These are phyloP conservation scores for Lotmaria passim DNA, from an alignment of 208 protist species.

Conservation along the genomic window DNA sequence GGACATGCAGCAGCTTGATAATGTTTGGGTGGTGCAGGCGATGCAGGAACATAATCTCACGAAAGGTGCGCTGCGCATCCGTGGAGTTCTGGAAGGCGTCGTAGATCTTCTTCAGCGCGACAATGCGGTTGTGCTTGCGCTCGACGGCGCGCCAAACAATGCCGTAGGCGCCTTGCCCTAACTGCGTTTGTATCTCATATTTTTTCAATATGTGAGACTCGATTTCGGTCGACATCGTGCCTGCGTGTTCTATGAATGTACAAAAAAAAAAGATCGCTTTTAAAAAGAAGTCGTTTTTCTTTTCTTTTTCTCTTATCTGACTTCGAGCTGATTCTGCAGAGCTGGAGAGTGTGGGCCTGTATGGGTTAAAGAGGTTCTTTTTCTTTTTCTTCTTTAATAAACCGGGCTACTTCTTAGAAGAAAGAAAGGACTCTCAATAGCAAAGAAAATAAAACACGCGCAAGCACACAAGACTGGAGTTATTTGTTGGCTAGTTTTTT, in stretches of 20 bases:
- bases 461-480: too few relatives aligned
- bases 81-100: constrained; percentile 95
- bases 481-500: too few relatives aligned
- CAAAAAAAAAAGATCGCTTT: not conserved
- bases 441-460: too few relatives aligned
- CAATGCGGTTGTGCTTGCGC: constrained; percentile 85
- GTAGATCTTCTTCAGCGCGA: constrained; percentile 98
- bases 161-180: constrained; percentile 96
- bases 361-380: too few relatives aligned
- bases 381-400: too few relatives aligned
- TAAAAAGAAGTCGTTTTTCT: not conserved
- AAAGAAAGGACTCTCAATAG: too few relatives aligned
- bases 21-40: constrained; percentile 97
- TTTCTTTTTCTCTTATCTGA: not conserved
- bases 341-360: too few relatives aligned
- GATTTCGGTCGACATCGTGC: constrained; percentile 87
- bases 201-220: constrained; percentile 93
- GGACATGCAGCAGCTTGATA: constrained; percentile 96
- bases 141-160: constrained; percentile 95
- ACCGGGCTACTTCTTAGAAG: too few relatives aligned
- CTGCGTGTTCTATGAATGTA: not conserved
- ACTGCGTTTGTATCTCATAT: constrained; percentile 94
- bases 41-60: constrained; percentile 98
- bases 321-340: too few relatives aligned
- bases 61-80: constrained; percentile 95